A percentile compares a stretch with the other conserved stretches of the same genome.
phyloP scores from a whole-genome alignment of 73 alveolate species.

The Paramecium sexaurelia region DNA sequence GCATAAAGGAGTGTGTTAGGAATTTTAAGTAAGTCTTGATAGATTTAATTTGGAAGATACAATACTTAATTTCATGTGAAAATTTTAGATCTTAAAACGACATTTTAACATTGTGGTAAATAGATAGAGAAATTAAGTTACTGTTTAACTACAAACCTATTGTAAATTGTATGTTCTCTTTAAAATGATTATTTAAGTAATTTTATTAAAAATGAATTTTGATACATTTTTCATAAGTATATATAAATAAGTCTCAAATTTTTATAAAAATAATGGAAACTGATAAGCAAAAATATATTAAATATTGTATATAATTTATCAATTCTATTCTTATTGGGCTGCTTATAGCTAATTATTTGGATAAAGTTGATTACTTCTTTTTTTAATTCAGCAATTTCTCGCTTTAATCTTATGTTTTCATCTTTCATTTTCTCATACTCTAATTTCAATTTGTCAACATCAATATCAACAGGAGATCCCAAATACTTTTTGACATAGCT shows the following conservation, averaged over 20 bases:
- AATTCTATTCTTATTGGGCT: slow-evolving; percentile 8
- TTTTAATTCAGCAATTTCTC: slow-evolving; percentile 84
- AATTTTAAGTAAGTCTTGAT: slow-evolving; percentile 53
- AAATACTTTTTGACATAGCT: slow-evolving; percentile 84
- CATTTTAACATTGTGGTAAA: slow-evolving; percentile 60
- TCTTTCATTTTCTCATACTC: slow-evolving; percentile 90
- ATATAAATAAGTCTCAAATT: too few relatives aligned
- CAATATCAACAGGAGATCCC: slow-evolving; percentile 94
- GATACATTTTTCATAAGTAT: background rate
- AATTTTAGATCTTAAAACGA: slow-evolving; percentile 45
- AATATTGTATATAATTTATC: background rate
- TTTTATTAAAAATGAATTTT: background rate
- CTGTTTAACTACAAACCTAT: slow-evolving; percentile 62
- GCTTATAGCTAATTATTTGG: background rate
- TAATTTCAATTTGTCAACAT: slow-evolving; percentile 83
- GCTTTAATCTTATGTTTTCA: slow-evolving; percentile 79
- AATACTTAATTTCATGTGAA: background rate
- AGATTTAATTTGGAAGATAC: slow-evolving; percentile 63
- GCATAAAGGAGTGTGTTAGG: slow-evolving; percentile 62
- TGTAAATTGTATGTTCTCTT: slow-evolving; percentile 41
- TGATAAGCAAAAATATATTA: background rate
- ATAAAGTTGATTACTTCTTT: slow-evolving; percentile 67
- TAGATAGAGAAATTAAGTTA: slow-evolving; percentile 64
- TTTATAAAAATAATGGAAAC: too few relatives aligned
- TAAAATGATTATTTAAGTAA: slow-evolving; percentile 19